These are phyloP conservation scores for Tillandsia fasciculata DNA, from an alignment of 176 grass and related monocot genomes.

Conservation along the genomic window DNA sequence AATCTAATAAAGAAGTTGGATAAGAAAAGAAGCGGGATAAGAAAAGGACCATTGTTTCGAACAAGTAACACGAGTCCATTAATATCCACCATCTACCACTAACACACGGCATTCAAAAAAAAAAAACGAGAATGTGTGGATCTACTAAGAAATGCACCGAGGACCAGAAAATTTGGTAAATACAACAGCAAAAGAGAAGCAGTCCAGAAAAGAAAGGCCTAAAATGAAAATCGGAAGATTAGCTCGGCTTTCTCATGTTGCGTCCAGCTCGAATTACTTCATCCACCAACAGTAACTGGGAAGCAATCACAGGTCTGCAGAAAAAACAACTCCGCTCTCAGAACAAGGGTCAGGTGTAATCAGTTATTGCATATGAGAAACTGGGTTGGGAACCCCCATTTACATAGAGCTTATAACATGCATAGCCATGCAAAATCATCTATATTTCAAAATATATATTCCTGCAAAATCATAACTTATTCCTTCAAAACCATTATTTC, in stretches of 20 bases:
- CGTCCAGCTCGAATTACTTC: slow-evolving; percentile 86
- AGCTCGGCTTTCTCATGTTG: slow-evolving; percentile 92
- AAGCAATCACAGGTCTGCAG: slow-evolving; percentile 84
- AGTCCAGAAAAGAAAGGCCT: not conserved
- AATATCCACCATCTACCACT: no score
- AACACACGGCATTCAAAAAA: no score
- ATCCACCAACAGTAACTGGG: slow-evolving; percentile 83
- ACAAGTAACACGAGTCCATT: no score
- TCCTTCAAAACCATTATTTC: not conserved
- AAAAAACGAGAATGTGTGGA: no score
- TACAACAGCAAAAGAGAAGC: slow-evolving; percentile 9
- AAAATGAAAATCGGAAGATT: slow-evolving; percentile 11
- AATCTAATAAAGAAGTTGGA: no score
- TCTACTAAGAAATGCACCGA: no score
- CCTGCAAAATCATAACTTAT: slow-evolving; percentile 1
- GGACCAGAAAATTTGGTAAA: not conserved
- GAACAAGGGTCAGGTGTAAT: not conserved
- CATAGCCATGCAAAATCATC: not conserved
- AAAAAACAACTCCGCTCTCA: not conserved
- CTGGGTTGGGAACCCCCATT: not conserved
- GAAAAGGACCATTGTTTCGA: no score
- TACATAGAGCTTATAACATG: not conserved
- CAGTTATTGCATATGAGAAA: not conserved
- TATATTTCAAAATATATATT: not conserved
- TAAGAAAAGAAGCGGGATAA: no score